Conservation (phyloP, 192 early-diverging fungal species). For the Dispira simplex region DNA sequence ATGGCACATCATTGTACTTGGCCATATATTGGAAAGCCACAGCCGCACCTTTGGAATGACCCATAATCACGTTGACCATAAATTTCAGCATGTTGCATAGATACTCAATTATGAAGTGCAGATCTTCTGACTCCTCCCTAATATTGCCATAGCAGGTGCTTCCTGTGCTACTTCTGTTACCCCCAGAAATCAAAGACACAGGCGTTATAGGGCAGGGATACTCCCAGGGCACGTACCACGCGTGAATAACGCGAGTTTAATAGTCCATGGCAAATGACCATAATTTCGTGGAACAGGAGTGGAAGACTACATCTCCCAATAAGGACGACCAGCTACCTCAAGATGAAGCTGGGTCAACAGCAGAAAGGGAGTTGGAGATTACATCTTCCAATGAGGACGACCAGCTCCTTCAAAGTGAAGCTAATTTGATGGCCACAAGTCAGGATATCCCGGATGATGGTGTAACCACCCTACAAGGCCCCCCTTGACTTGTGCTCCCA, state of each 20-base stretch:
- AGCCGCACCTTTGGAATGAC: constrained; percentile 37
- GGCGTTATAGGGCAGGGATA: constrained; percentile 16
- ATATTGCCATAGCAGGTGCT: constrained; percentile 36
- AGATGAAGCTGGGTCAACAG: no score
- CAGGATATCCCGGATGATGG: no score
- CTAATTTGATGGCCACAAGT: no score
- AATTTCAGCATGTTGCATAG: constrained; percentile 10
- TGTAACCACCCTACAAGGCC: no score
- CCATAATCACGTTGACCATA: constrained; percentile 22
- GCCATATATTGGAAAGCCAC: constrained; percentile 30
- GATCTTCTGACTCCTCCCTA: constrained; percentile 27
- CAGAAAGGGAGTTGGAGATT: no score
- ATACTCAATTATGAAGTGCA: constrained; percentile 21
- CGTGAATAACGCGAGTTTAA: constrained; percentile 26
- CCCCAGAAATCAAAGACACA: constrained; percentile 36
- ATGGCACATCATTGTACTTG: constrained; percentile 19
- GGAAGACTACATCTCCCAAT: no score
- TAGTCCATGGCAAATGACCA: constrained; percentile 37
- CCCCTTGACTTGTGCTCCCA: no score
- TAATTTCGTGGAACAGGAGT: no score
- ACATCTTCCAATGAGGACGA: no score
- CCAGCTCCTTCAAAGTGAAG: no score
- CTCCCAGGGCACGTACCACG: constrained; percentile 17
- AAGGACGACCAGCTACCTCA: no score
- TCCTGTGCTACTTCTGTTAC: constrained; percentile 35